Evolutionary conservation across 148 eudicot genomes (phyloP).

Genomic region (Vaccinium macrocarpon): DNA sequence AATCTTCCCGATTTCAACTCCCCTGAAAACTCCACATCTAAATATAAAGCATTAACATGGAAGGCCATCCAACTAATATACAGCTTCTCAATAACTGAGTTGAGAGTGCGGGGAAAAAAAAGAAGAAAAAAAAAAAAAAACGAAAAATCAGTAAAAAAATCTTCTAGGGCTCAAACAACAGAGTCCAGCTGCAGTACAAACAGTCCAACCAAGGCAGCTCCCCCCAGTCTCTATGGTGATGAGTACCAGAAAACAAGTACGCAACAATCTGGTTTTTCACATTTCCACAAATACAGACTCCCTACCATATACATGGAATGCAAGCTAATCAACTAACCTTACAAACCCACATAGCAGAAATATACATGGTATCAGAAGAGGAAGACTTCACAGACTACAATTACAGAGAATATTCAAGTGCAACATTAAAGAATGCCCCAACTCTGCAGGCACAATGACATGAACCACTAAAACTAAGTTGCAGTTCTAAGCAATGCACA

Average conservation of each 20-base stretch:
- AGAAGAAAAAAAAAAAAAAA: too few species aligned
- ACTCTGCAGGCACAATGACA: background rate
- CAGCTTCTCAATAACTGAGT: too few species aligned
- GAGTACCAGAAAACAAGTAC: background rate
- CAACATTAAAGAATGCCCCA: slow-evolving; percentile 7
- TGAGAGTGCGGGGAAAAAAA: too few species aligned
- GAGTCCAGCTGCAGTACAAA: background rate
- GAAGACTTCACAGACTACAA: background rate
- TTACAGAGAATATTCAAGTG: background rate
- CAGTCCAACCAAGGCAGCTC: background rate
- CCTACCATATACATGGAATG: background rate
- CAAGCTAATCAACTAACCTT: background rate
- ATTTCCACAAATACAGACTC: background rate
- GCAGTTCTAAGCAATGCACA: slow-evolving; percentile 2
- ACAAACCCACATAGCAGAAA: background rate
- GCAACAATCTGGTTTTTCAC: background rate
- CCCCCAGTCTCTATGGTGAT: background rate
- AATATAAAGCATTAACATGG: background rate
- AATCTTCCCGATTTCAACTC: background rate
- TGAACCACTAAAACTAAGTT: background rate
- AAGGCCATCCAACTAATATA: background rate
- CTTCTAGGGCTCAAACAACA: background rate
- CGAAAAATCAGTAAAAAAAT: background rate
- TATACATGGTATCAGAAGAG: background rate
- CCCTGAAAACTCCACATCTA: background rate